A percentile compares a stretch with the other conserved stretches of the same genome.
Evolutionary conservation across 2,329 filamentous ascomycete species (phyloP).

Genomic region (Microdochium trichocladiopsis): DNA sequence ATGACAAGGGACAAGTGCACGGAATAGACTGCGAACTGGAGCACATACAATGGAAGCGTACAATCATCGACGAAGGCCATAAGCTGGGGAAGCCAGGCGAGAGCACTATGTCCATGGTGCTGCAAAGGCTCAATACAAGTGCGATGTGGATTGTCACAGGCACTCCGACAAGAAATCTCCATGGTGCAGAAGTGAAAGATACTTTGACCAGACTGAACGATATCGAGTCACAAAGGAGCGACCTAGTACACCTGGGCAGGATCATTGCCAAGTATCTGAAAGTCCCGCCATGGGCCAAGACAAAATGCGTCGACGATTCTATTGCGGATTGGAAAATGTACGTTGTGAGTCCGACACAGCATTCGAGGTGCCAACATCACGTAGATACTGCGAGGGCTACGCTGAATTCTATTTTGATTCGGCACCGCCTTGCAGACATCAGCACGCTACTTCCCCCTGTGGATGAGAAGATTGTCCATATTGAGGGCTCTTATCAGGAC

Average conservation of each 20-base stretch:
- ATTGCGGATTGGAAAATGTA: conserved; percentile 66
- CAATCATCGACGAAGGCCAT: conserved; percentile 91
- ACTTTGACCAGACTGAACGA: conserved; percentile 21
- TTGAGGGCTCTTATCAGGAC: conserved; percentile 81
- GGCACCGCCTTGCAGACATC: conserved; percentile 70
- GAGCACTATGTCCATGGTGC: conserved; percentile 45
- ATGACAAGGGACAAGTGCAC: conserved; percentile 16
- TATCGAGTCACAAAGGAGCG: conserved; percentile 45
- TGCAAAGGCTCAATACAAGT: conserved; percentile 54
- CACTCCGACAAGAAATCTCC: conserved; percentile 78
- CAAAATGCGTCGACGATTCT: conserved; percentile 46
- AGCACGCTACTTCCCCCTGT: conserved; percentile 63
- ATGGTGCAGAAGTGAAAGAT: conserved; percentile 54
- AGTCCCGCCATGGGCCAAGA: conserved; percentile 72
- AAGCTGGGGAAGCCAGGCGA: conserved; percentile 62
- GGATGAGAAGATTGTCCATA: conserved; percentile 60
- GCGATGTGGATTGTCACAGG: conserved; percentile 86
- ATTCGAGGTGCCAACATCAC: conserved; percentile 43
- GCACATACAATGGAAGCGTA: conserved; percentile 73
- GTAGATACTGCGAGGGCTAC: conserved; percentile 59
- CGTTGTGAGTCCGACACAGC: conserved; percentile 52
- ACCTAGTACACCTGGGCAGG: conserved; percentile 59
- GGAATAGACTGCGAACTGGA: conserved; percentile 52
- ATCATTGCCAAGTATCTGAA: conserved; percentile 67
- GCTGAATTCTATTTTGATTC: conserved; percentile 73